A percentile compares a stretch with the other conserved stretches of the same genome.
Conservation (phyloP, 208 protist genomes). For the Leishmania martiniquensis region DNA sequence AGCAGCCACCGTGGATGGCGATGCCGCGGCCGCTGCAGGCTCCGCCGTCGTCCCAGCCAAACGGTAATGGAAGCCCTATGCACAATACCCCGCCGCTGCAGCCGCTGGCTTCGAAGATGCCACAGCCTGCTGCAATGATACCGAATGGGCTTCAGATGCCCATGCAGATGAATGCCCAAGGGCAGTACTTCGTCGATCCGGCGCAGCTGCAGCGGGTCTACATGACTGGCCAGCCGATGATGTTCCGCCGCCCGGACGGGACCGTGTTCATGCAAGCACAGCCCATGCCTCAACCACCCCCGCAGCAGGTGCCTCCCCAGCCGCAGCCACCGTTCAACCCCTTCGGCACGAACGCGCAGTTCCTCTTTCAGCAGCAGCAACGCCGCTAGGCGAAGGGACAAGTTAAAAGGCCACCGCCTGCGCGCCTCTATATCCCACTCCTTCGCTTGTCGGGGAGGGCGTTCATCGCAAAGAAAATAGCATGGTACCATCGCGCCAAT, state of each 20-base stretch:
- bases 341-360: slow-evolving; percentile 49
- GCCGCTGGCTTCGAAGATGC: slow-evolving; percentile 18
- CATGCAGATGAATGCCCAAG: slow-evolving; percentile 37
- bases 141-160: slow-evolving; percentile 16
- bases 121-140: slow-evolving; percentile 20
- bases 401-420: not conserved
- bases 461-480: not conserved
- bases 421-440: not conserved
- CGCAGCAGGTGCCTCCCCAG: slow-evolving; percentile 12
- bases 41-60: slow-evolving; percentile 25
- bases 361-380: slow-evolving; percentile 56
- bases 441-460: not conserved
- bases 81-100: slow-evolving; percentile 30
- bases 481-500: not conserved
- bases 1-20: slow-evolving; percentile 33
- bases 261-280: slow-evolving; percentile 36
- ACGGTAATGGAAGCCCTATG: slow-evolving; percentile 8
- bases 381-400: slow-evolving; percentile 12
- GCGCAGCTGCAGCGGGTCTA: slow-evolving; percentile 33
- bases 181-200: slow-evolving; percentile 30
- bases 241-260: slow-evolving; percentile 36
- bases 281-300: slow-evolving; percentile 20
- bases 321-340: slow-evolving; percentile 31
- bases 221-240: slow-evolving; percentile 23
- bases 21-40: slow-evolving; percentile 27